phyloP scores from a whole-genome alignment of 176 grass and related monocot species.

The Oryza officinalis region DNA sequence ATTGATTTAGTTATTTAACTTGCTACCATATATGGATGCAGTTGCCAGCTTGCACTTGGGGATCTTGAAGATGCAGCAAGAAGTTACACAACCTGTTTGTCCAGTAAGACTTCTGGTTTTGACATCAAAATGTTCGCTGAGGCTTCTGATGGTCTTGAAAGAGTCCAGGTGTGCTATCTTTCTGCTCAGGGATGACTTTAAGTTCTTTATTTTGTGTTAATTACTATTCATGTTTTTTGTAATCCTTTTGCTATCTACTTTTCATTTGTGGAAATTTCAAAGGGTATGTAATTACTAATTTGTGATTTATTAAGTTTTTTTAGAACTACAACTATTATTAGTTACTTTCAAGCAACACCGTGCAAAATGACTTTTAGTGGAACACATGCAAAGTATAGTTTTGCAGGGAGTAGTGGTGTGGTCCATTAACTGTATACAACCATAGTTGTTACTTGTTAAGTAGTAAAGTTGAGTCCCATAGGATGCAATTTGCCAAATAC shows the following conservation, averaged over 20 bases:
- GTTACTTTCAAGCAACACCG: constrained; percentile 3
- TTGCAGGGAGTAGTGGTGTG: neutral
- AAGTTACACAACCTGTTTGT: constrained; percentile 68
- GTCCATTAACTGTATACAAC: neutral
- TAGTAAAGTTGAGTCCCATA: neutral
- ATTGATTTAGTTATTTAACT: neutral
- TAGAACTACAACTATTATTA: constrained; percentile 5
- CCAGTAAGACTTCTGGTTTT: constrained; percentile 34
- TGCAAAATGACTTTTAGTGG: neutral
- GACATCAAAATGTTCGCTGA: constrained; percentile 66
- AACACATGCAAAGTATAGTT: neutral
- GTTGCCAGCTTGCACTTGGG: constrained; percentile 83
- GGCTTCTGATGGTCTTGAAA: constrained; percentile 81
- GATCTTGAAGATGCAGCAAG: constrained; percentile 79
- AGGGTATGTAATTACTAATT: neutral
- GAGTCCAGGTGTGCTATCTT: constrained; percentile 65
- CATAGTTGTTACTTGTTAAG: neutral
- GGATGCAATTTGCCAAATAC: neutral
- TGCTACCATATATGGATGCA: constrained; percentile 37
- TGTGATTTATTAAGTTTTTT: neutral
- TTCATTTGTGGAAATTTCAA: neutral
- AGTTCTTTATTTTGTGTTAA: constrained; percentile 14
- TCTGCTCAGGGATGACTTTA: constrained; percentile 19
- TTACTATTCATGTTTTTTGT: constrained; percentile 15
- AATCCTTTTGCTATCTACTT: neutral